Evolutionary conservation across 768 basidiomycete species (phyloP), one percentile per base, ranked within the genome.

Genomic region (Dioszegia crocea): DNA sequence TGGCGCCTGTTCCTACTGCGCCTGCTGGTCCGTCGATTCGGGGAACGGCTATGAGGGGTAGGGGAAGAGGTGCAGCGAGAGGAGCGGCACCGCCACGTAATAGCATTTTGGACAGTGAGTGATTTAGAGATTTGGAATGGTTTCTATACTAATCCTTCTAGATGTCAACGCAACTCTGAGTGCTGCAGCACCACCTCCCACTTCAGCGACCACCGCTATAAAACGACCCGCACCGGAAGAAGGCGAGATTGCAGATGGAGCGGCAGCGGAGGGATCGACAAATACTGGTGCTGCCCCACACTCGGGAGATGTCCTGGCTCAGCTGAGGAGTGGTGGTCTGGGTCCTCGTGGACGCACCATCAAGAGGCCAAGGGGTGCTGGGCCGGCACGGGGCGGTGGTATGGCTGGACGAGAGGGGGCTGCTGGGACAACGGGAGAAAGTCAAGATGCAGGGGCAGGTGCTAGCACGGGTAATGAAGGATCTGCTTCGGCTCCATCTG

Each of bases 91-190:
- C 58, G 11, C 52, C 52, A 33, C 44, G 63, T 54, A 26, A 50
- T 56, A 63, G 29, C 3, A 60, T 68, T 4, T 38, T 71, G 26
- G 59, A 54, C 33, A 57, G 70, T 71, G 30, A 56, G 70, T 57
- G n/a, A n/a, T 23, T n/a, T 39, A 29, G 26, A 14, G 24, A 14
- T 36, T 19, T 12, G 16, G 21, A 59, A 9, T 33, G 33, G 33
- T 33, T 17, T 26, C 10, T 40, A 6, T 38, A 19, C 16, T 50
- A 14, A 36, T 33, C 9, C 14, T 6, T 2, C 1, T 51, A 70
- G 71, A 62, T 36, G 71, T 73, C 57, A 73, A 73, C 47, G 71
- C 71, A 5, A 65, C 69, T 4, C 57, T 73, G 1, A 41, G 62
- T 11, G 51, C 59, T 38, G 36, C 65, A 5, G 26, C 60, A 14